Evolutionary conservation across 1,139 yeast genomes (phyloP).

Genomic region (Kazachstania sp.): DNA sequence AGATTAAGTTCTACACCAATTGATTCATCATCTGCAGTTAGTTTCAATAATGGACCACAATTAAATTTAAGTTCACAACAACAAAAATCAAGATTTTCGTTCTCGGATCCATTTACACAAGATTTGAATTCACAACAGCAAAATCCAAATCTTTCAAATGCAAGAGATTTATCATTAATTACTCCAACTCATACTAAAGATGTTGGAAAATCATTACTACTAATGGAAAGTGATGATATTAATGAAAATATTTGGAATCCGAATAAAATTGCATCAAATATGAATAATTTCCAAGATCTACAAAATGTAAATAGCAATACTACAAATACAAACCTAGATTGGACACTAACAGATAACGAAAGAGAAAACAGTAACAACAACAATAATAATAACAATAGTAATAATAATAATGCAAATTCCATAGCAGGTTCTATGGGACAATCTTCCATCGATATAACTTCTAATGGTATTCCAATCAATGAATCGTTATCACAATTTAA

Average conservation of each 20-base stretch:
- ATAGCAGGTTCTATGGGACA: not conserved
- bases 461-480: not conserved
- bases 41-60: conserved; percentile 30
- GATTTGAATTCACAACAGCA: conserved; percentile 22
- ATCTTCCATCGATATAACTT: not conserved
- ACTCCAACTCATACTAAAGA: conserved; percentile 15
- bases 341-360: conserved; percentile 15
- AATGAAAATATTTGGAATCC: conserved; percentile 41
- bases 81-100: conserved; percentile 56
- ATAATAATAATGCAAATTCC: not conserved
- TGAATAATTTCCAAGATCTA: conserved; percentile 20
- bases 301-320: too few species aligned
- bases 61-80: not conserved
- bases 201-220: conserved; percentile 50
- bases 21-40: not conserved
- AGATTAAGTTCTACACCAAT: conserved; percentile 3
- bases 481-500: not conserved
- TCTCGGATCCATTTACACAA: conserved; percentile 52
- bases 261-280: conserved; percentile 33
- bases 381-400: too few species aligned
- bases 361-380: not conserved
- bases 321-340: conserved; percentile 18
- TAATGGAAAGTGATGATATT: conserved; percentile 46
- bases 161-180: conserved; percentile 31
- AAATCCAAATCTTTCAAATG: too few species aligned